phyloP scores from a whole-genome alignment of 352 stramenopile species.

The Phytophthora multivora region DNA sequence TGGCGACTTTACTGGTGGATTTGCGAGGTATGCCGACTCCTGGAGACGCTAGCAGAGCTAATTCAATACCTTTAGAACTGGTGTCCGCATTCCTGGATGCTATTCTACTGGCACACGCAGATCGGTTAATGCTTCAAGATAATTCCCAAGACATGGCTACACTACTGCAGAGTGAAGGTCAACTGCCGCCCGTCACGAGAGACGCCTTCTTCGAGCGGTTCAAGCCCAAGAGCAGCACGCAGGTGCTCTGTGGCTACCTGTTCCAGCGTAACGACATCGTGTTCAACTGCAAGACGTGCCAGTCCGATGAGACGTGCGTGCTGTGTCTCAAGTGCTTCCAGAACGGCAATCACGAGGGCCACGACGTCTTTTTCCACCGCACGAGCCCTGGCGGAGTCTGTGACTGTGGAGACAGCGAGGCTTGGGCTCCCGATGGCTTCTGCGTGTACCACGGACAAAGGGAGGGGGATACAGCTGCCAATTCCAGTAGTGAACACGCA shows the following conservation, averaged over 20 bases:
- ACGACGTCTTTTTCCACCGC: conserved; percentile 91
- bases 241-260: conserved; percentile 93
- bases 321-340: conserved; percentile 97
- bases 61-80: conserved; percentile 34
- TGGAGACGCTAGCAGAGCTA: not conserved
- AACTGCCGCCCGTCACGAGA: conserved; percentile 34
- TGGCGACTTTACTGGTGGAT: conserved; percentile 28
- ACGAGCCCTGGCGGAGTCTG: conserved; percentile 91
- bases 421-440: conserved; percentile 95
- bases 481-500: conserved; percentile 24
- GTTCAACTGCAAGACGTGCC: conserved; percentile 99
- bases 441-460: conserved; percentile 89
- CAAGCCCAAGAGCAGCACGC: conserved; percentile 54
- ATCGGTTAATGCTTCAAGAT: conserved; percentile 17
- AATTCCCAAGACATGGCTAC: conserved; percentile 10
- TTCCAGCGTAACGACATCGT: conserved; percentile 98
- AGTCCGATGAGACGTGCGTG: conserved; percentile 97
- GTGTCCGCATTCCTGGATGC: conserved; percentile 49
- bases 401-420: conserved; percentile 98
- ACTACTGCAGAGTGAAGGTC: conserved; percentile 6
- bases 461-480: conserved; percentile 15
- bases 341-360: conserved; percentile 93
- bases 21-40: conserved; percentile 21
- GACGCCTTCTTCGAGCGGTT: conserved; percentile 69
- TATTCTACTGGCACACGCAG: conserved; percentile 51